Evolutionary conservation across 192 early-diverging fungal genomes (phyloP).

Genomic region (Anaeromyces robustus): DNA sequence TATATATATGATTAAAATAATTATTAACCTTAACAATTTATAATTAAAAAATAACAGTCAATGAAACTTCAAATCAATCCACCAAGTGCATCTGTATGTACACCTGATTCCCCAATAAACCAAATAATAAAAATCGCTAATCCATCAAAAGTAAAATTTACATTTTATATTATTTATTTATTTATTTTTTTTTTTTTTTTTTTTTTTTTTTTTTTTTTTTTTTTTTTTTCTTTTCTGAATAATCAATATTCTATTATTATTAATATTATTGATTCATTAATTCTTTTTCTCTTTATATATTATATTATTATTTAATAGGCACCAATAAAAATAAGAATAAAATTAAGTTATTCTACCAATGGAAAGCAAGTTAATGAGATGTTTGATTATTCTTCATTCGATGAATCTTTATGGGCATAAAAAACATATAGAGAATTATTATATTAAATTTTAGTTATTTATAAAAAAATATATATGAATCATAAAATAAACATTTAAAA

Average conservation of each 20-base stretch:
- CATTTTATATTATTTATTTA: too few species aligned
- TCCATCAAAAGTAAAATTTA: slow-evolving; percentile 34
- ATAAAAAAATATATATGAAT: too few species aligned
- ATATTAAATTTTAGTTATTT: too few species aligned
- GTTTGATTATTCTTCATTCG: background rate
- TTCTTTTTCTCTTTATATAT: too few species aligned
- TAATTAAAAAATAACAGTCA: slow-evolving; percentile 19
- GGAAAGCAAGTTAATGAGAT: background rate
- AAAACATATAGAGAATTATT: too few species aligned
- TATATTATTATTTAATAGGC: background rate
- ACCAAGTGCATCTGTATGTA: slow-evolving; percentile 47
- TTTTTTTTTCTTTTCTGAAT: too few species aligned
- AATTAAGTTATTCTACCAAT: background rate
- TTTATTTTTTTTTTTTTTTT: too few species aligned
- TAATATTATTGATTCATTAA: too few species aligned
- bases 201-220: too few species aligned
- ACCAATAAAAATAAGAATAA: background rate
- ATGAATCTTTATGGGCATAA: background rate
- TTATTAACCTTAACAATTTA: background rate
- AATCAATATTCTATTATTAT: too few species aligned
- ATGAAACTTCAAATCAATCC: slow-evolving; percentile 76
- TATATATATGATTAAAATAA: too few species aligned
- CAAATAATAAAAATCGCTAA: slow-evolving; percentile 81
- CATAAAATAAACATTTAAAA: too few species aligned
- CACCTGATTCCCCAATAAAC: slow-evolving; percentile 39